Evolutionary conservation across 148 eudicot genomes (phyloP), one percentile per base, ranked within the genome.

Genomic region (Rhododendron simsii): DNA sequence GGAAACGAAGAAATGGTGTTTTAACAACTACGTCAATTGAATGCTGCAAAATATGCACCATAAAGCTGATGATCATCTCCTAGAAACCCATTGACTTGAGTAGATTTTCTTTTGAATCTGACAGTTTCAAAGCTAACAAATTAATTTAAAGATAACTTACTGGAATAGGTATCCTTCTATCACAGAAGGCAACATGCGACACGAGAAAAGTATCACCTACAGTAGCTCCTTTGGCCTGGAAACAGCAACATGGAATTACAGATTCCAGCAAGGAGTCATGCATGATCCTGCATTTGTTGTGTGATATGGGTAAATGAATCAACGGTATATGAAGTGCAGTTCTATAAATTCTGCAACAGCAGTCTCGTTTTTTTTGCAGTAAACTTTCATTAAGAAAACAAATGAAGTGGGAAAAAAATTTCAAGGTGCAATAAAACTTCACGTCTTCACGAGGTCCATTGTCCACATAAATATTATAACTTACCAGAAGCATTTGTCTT

Each of bases 141-240:
- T 35, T 71, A 37, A 37, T 37, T 37, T 2, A 30, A 71, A 30
- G 76, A 39, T 41, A 65, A 87, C 98, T 93, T 91, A 97, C 99
- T 84, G 98, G 99, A 83, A 97, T 93, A n/a, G 99, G 98, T 86
- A 94, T 97, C 91, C 99, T 93, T 82, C 99, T 91, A 81, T 97
- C 99, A 84, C 95, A 98, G 89, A 97, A 97, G 69, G 98, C 96
- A 81, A 97, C 89, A 33, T 95, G 94, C 45, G 98, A 91, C 83
- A 92, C 98, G 87, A 95, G 91, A 86, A 85, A 95, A 73, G 93
- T 94, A 91, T 97, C 98, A 39, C 98, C 96, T 84, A 97, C 92
- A 83, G 86, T 88, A 81, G 99, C 98, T 84, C 95, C 99, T 90
- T 97, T 97, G 85, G 88, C 99, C 99, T 97, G 93, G 73, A 90